These are phyloP conservation scores for Bacidia gigantensis DNA, from an alignment of 495 filamentous ascomycete species.

Conservation along the genomic window DNA sequence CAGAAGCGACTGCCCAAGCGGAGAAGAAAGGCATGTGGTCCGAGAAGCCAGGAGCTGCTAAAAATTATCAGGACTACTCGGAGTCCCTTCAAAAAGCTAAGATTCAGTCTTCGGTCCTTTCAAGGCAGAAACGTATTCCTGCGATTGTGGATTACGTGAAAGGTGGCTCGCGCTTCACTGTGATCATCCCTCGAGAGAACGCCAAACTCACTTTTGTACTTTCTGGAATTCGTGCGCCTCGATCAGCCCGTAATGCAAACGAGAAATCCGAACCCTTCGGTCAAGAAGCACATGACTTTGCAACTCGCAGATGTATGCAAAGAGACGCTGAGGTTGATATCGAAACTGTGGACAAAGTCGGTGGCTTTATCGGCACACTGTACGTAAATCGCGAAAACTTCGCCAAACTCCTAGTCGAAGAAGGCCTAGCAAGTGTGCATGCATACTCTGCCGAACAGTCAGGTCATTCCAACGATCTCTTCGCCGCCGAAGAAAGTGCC, in stretches of 20 bases:
- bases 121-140: slow-evolving; percentile 82
- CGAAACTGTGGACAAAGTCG: slow-evolving; percentile 86
- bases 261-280: slow-evolving; percentile 90
- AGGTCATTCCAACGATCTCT: slow-evolving; percentile 72
- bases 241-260: slow-evolving; percentile 62
- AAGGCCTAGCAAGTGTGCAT: slow-evolving; percentile 84
- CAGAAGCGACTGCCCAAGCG: slow-evolving; percentile 73
- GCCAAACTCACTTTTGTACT: slow-evolving; percentile 92
- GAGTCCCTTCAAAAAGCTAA: slow-evolving; percentile 91
- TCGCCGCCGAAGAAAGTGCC: slow-evolving; percentile 73
- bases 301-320: slow-evolving; percentile 76
- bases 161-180: slow-evolving; percentile 82
- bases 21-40: slow-evolving; percentile 92
- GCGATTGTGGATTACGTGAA: slow-evolving; percentile 96
- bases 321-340: slow-evolving; percentile 95
- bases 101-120: slow-evolving; percentile 71
- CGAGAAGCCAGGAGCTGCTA: slow-evolving; percentile 63
- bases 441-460: slow-evolving; percentile 92
- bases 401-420: slow-evolving; percentile 84
- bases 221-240: slow-evolving; percentile 83
- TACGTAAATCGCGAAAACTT: slow-evolving; percentile 95
- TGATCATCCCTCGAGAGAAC: slow-evolving; percentile 84
- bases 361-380: slow-evolving; percentile 91
- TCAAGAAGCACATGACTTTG: slow-evolving; percentile 83
- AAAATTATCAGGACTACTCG: slow-evolving; percentile 75